Percentiles rank a stretch among this genome's conserved stretches.
These are phyloP conservation scores for Yamadazyma paraphyllophila DNA, from an alignment of 805 yeast species.

Conservation along the genomic window DNA sequence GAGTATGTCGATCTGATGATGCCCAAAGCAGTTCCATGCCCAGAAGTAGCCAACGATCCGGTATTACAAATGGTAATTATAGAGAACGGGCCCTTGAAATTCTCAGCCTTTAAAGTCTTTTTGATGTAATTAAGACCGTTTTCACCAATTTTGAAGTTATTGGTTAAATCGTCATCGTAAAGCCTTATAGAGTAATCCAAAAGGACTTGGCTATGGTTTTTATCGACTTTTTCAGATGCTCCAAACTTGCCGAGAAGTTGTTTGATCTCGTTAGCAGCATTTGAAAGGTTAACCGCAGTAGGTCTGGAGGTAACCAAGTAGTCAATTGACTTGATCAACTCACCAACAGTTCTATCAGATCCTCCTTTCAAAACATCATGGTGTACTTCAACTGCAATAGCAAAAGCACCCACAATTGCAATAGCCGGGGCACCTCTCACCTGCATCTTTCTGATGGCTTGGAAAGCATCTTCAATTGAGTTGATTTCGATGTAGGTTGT, in stretches of 20 bases:
- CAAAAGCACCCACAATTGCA: conserved; percentile 88
- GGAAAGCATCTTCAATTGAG: conserved; percentile 71
- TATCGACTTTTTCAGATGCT: conserved; percentile 21
- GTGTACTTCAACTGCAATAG: conserved; percentile 70
- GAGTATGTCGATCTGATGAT: conserved; percentile 72
- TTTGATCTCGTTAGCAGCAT: conserved; percentile 61
- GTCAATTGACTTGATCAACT: conserved; percentile 51
- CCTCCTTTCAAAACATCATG: conserved; percentile 18
- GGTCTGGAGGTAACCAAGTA: conserved; percentile 79
- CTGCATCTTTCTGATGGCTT: conserved; percentile 85
- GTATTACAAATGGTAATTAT: conserved; percentile 94
- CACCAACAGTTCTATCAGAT: conserved; percentile 23
- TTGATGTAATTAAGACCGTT: conserved; percentile 74
- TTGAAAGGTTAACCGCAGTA: conserved; percentile 89
- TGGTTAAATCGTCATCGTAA: conserved; percentile 73
- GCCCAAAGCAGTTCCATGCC: conserved; percentile 96
- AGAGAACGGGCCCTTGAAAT: conserved; percentile 64
- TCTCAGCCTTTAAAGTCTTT: conserved; percentile 42
- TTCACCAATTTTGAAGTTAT: conserved; percentile 74
- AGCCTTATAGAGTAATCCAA: conserved; percentile 50
- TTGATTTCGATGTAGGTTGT: conserved; percentile 63
- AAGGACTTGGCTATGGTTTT: conserved; percentile 29
- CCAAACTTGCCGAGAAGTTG: conserved; percentile 20
- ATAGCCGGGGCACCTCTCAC: conserved; percentile 99
- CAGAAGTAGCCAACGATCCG: conserved; percentile 95